Percentiles rank a stretch among this genome's conserved stretches.
Conservation (phyloP, 176 grass and related monocot species). For the Oryza longistaminata region DNA sequence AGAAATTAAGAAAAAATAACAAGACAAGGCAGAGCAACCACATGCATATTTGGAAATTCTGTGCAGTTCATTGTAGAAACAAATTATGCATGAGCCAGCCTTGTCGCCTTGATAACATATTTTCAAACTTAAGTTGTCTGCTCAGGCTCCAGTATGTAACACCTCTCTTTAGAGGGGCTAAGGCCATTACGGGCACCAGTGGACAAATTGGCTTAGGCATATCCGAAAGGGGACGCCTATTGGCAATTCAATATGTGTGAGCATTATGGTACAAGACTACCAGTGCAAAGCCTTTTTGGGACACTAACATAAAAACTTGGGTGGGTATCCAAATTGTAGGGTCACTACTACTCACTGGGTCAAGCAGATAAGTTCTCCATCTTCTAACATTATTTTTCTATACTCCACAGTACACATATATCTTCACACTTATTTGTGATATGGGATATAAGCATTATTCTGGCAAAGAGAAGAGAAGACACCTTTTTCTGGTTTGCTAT, state of each 20-base stretch:
- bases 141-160: too few relatives aligned
- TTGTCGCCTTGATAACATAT: too few relatives aligned
- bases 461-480: not conserved
- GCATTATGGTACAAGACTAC: not conserved
- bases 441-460: not conserved
- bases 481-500: not conserved
- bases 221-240: not conserved
- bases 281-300: not conserved
- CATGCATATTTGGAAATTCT: not conserved
- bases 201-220: not conserved
- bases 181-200: not conserved
- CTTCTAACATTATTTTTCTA: not conserved
- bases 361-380: not conserved
- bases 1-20: not conserved
- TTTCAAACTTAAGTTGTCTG: not conserved
- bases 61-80: not conserved
- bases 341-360: not conserved
- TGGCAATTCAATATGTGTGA: not conserved
- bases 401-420: not conserved
- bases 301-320: not conserved
- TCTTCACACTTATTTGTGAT: not conserved
- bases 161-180: too few relatives aligned
- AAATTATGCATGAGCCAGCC: not conserved
- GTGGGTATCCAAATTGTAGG: slow-evolving; percentile 6
- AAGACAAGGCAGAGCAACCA: not conserved